phyloP scores from a whole-genome alignment of 2,329 filamentous ascomycete genomes.

The Mollisiaceae sp. region DNA sequence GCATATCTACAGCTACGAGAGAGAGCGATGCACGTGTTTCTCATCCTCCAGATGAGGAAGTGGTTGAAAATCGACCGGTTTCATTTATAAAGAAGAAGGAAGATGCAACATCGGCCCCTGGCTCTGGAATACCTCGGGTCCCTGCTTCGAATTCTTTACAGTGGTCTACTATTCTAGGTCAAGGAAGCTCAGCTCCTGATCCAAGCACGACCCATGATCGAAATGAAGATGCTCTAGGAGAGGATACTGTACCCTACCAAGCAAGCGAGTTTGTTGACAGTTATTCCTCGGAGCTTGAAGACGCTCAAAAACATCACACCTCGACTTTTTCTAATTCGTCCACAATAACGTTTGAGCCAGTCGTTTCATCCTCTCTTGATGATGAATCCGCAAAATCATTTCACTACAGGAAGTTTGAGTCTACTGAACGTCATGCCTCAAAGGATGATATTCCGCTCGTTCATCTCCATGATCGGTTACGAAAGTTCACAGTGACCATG shows the following conservation, averaged over 20 bases:
- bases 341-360: neutral
- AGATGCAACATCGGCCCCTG: neutral
- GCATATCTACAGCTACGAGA: neutral
- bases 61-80: neutral
- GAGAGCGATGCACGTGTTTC: neutral
- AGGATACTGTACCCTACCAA: neutral
- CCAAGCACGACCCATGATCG: neutral
- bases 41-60: neutral
- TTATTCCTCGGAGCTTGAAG: neutral
- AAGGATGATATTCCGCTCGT: neutral
- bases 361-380: neutral
- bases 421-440: no score
- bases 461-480: conserved; percentile 47
- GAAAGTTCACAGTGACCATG: conserved; percentile 45
- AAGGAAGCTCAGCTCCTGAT: neutral
- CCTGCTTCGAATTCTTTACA: neutral
- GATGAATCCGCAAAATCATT: neutral
- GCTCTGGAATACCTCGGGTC: neutral
- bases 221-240: neutral
- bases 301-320: neutral
- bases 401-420: no score
- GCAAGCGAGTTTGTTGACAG: neutral
- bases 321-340: neutral
- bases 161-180: neutral
- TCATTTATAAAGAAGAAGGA: neutral